Conservation (phyloP, 805 yeast genomes). For the Debaryomyces castellii region DNA sequence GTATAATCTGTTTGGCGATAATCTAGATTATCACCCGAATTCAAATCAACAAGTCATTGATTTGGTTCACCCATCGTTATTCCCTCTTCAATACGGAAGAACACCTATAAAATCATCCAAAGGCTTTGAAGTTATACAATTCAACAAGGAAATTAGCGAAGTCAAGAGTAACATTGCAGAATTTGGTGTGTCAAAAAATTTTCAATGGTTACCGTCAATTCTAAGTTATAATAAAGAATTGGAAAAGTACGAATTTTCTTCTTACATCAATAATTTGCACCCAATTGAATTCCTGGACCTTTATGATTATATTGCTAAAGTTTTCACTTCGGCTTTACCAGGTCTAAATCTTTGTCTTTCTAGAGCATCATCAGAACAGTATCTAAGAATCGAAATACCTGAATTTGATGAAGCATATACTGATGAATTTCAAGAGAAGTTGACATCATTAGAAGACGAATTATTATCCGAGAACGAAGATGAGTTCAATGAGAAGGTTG, state of each 20-base stretch:
- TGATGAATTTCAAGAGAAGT: slow-evolving; percentile 12
- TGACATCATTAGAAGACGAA: slow-evolving; percentile 7
- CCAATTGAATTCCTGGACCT: slow-evolving; percentile 24
- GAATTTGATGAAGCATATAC: slow-evolving; percentile 12
- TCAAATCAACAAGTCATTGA: slow-evolving; percentile 36
- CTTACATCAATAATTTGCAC: slow-evolving; percentile 43
- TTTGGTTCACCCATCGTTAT: slow-evolving; percentile 43
- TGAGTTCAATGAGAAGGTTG: slow-evolving; percentile 11
- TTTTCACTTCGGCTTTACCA: slow-evolving; percentile 30
- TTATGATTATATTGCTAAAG: slow-evolving; percentile 26
- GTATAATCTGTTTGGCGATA: slow-evolving; percentile 11
- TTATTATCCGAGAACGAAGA: too few species aligned
- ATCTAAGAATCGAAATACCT: slow-evolving; percentile 15
- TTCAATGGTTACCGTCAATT: slow-evolving; percentile 39
- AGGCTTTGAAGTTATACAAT: slow-evolving; percentile 9
- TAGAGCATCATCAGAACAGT: slow-evolving; percentile 16
- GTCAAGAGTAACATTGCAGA: slow-evolving; percentile 11
- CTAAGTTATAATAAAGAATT: slow-evolving; percentile 12
- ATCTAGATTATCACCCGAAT: slow-evolving; percentile 37
- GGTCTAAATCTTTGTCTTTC: slow-evolving; percentile 30
- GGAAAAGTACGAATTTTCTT: slow-evolving; percentile 18
- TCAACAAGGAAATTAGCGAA: slow-evolving; percentile 6
- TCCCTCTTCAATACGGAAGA: slow-evolving; percentile 29
- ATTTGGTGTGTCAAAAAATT: slow-evolving; percentile 21
- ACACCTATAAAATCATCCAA: slow-evolving; percentile 16